phyloP scores from a whole-genome alignment of 164 flowering plant species.

The Chimonanthus salicifolius region DNA sequence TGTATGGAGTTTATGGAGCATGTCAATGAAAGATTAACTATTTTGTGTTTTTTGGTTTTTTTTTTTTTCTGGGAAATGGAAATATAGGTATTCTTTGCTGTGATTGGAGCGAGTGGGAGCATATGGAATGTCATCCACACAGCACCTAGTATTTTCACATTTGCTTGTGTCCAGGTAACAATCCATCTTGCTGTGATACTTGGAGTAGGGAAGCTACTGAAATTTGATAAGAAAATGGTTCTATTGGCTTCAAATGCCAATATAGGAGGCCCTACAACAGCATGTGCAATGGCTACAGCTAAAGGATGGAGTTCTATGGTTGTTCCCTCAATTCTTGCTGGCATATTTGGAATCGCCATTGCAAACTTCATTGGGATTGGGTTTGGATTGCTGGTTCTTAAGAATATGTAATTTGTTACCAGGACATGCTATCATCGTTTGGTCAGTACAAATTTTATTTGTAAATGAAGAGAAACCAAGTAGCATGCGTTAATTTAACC shows the following conservation, averaged over 20 bases:
- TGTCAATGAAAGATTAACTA: not conserved
- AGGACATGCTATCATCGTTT: not conserved
- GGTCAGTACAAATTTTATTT: not conserved
- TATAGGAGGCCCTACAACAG: slow-evolving; percentile 93
- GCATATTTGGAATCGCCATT: slow-evolving; percentile 73
- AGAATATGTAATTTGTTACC: slow-evolving; percentile 27
- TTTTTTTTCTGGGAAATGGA: too few relatives aligned
- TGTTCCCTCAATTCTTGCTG: slow-evolving; percentile 81
- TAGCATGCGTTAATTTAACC: not conserved
- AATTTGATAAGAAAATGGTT: slow-evolving; percentile 52
- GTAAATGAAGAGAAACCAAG: not conserved
- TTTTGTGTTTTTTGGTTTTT: too few relatives aligned
- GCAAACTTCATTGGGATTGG: slow-evolving; percentile 85
- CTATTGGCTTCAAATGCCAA: slow-evolving; percentile 94
- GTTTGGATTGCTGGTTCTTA: slow-evolving; percentile 59
- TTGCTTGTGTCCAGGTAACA: slow-evolving; percentile 67
- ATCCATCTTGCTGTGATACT: slow-evolving; percentile 73
- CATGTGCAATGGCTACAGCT: slow-evolving; percentile 90
- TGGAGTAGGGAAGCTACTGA: slow-evolving; percentile 63
- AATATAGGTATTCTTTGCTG: slow-evolving; percentile 72
- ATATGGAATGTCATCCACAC: slow-evolving; percentile 66
- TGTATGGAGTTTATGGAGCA: not conserved
- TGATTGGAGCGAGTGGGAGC: slow-evolving; percentile 83
- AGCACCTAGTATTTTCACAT: slow-evolving; percentile 84
- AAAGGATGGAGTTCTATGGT: slow-evolving; percentile 83